Evolutionary conservation across 1,284 basidiomycete species (phyloP).

Genomic region (Pascua guehoae): DNA sequence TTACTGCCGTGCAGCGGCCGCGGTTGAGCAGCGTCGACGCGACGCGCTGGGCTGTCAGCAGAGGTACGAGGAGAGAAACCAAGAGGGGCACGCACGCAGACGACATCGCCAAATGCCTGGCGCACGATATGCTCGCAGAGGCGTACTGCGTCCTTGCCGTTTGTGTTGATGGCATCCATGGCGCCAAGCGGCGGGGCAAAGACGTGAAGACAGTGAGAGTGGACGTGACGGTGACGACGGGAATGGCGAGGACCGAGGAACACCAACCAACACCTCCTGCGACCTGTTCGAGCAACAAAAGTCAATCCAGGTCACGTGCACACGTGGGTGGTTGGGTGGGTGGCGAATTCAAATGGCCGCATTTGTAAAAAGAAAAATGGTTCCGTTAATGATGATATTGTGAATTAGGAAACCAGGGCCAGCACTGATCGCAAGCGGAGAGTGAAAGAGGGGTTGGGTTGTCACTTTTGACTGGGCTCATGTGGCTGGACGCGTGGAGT

Average conservation of each 20-base stretch:
- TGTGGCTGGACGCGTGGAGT: too few relatives aligned
- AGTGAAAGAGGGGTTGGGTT: too few relatives aligned
- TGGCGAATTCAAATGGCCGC: too few relatives aligned
- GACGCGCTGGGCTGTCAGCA: slow-evolving; percentile 58
- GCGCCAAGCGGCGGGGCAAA: not conserved
- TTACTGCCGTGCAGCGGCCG: slow-evolving; percentile 70
- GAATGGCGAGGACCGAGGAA: too few relatives aligned
- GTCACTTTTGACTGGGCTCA: too few relatives aligned
- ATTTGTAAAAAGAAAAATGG: not conserved
- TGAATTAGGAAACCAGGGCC: too few relatives aligned
- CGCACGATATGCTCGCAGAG: slow-evolving; percentile 48
- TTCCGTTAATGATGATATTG: not conserved
- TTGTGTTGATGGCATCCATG: slow-evolving; percentile 20
- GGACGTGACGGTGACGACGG: too few relatives aligned
- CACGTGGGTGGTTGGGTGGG: not conserved
- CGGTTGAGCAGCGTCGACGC: slow-evolving; percentile 76
- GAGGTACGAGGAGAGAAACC: not conserved
- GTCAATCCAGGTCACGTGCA: slow-evolving; percentile 1
- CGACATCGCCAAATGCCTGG: slow-evolving; percentile 45
- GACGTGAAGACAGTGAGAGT: not conserved
- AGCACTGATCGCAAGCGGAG: too few relatives aligned
- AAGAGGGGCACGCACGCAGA: slow-evolving; percentile 34
- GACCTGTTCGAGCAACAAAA: not conserved
- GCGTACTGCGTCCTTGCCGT: slow-evolving; percentile 50
- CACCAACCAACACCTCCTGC: too few relatives aligned